phyloP scores from a whole-genome alignment of 192 early-diverging fungal species.

The Backusella sp. region DNA sequence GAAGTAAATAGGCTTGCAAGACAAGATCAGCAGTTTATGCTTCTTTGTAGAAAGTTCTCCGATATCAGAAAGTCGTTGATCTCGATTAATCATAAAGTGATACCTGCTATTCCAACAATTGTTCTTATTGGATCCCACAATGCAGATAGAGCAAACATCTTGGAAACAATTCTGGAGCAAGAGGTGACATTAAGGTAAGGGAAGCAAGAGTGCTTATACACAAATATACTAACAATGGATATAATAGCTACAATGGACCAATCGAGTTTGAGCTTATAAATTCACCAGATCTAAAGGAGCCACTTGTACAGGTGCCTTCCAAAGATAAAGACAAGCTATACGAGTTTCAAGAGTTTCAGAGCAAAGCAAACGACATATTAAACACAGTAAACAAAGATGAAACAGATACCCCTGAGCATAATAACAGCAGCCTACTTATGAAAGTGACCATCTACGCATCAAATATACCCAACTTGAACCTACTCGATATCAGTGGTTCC shows the following conservation, averaged over 20 bases:
- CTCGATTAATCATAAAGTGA: slow-evolving; percentile 72
- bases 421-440: slow-evolving; percentile 70
- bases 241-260: slow-evolving; percentile 77
- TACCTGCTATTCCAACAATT: slow-evolving; percentile 85
- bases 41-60: slow-evolving; percentile 88
- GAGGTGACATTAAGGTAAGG: slow-evolving; percentile 77
- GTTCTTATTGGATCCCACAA: slow-evolving; percentile 84
- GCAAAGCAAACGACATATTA: slow-evolving; percentile 64
- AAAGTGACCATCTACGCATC: slow-evolving; percentile 81
- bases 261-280: slow-evolving; percentile 83
- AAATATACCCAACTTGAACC: slow-evolving; percentile 75
- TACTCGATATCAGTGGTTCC: slow-evolving; percentile 83
- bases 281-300: slow-evolving; percentile 68
- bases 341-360: slow-evolving; percentile 87
- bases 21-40: slow-evolving; percentile 77
- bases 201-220: background rate
- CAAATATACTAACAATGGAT: background rate
- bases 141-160: slow-evolving; percentile 79
- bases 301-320: slow-evolving; percentile 81
- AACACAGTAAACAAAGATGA: slow-evolving; percentile 90
- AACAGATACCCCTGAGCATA: slow-evolving; percentile 78
- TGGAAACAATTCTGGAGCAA: slow-evolving; percentile 83
- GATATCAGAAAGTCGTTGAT: slow-evolving; percentile 93
- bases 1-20: slow-evolving; percentile 14
- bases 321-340: slow-evolving; percentile 86